Evolutionary conservation across 1,284 basidiomycete species (phyloP).

Genomic region (Melampsora larici-populina): DNA sequence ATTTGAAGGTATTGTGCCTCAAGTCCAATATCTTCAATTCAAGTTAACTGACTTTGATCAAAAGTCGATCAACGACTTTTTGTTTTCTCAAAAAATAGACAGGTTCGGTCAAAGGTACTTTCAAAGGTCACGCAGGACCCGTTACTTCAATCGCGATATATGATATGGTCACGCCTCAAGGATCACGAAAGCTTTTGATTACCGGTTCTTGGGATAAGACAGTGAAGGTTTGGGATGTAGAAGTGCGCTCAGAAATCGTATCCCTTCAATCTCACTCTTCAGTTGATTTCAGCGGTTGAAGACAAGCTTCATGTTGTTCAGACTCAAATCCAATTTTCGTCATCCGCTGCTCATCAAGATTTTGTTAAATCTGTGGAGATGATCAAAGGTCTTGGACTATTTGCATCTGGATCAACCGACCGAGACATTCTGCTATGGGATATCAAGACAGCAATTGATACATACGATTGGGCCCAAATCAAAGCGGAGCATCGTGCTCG

Average conservation of each 20-base stretch:
- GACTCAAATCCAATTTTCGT: constrained; percentile 39
- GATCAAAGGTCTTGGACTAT: constrained; percentile 13
- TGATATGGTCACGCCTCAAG: constrained; percentile 47
- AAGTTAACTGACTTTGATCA: no score
- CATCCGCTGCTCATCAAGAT: constrained; percentile 26
- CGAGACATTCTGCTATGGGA: constrained; percentile 36
- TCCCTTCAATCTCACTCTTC: constrained; percentile 49
- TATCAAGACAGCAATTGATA: constrained; percentile 5
- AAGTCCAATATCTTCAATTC: no score
- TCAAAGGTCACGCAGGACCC: constrained; percentile 79
- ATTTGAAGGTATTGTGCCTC: constrained; percentile 68
- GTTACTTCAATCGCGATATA: constrained; percentile 74
- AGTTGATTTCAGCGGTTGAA: neutral
- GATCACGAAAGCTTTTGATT: constrained; percentile 65
- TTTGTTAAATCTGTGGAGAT: constrained; percentile 38
- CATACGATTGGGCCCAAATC: constrained; percentile 18
- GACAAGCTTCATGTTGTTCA: neutral
- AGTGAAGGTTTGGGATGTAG: constrained; percentile 74
- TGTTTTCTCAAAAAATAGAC: constrained; percentile 59
- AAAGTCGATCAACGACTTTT: constrained; percentile 39
- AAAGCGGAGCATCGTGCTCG: constrained; percentile 4
- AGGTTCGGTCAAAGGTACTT: constrained; percentile 70
- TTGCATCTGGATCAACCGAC: constrained; percentile 34
- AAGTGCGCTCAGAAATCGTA: constrained; percentile 15
- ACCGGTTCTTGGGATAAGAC: constrained; percentile 89